Base-by-base conservation (phyloP, 2,329 filamentous ascomycete species). In the Cordyceps tenuipes region DNA sequence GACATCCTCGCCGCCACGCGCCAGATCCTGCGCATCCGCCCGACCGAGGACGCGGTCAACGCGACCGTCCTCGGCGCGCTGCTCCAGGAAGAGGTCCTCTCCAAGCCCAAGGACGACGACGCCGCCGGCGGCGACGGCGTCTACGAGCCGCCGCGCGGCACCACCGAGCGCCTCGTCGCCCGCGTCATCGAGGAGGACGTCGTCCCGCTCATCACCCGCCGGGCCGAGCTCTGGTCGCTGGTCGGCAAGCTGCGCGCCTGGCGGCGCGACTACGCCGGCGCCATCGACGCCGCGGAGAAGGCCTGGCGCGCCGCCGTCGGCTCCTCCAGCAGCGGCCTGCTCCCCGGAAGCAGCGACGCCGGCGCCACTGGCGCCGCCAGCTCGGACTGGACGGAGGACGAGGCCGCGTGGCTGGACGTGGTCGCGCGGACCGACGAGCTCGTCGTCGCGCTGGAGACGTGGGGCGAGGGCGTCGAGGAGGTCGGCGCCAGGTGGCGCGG, bases 401-500 rank as follows among this genome's bases (percentile, higher is more conserved):
- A 81, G 64, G 78, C 79, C 48, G 82, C 82, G 19, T 96, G 90
- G 89, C 76, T 84, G 62, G 79, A 79, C 0, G 84, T 95, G 5
- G 90, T 95, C 3, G 79, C 84, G 63, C 83, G 90, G 56, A 97
- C 94, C 0, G 84, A 91, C 60, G 86, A 90, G 69, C 74, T 97
- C 47, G 90, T 94, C 0, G 86, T 89, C 64, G 84, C 89, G 56
- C 90, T 97, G 73, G 89, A 94, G 74, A 91, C 87, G 70, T 85
- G 91, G 66, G 89, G 89, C 0, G 76, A 79, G 0, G 79, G 82
- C 64, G 79, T 85, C 21, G 84, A 86, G 63, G 69, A 84, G 34
- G 85, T 97, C 2, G 90, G 90, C 2, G 82, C 81, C 61, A 87
- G 86, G 68, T 99, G 94, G 94, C 89, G 84, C 72, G 89, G 89